Evolutionary conservation across 225 moss, liverwort and hornwort genomes (phyloP).

Genomic region (Marchantia polymorpha): DNA sequence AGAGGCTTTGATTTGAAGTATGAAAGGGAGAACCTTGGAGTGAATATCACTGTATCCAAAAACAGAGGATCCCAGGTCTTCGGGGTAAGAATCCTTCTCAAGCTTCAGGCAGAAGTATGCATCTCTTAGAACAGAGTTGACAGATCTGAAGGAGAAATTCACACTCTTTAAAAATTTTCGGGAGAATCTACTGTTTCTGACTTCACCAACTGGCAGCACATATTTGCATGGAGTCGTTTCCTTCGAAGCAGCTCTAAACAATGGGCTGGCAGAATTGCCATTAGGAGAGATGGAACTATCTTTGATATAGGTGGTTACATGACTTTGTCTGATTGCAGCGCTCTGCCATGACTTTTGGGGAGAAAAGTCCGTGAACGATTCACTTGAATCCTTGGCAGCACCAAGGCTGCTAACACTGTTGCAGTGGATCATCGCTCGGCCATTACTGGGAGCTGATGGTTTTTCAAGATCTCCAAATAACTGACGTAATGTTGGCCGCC

Average conservation of each 20-base stretch:
- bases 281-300: neutral
- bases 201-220: neutral
- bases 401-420: neutral
- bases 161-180: constrained; percentile 23
- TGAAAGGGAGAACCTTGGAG: constrained; percentile 75
- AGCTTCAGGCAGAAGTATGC: constrained; percentile 78
- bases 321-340: neutral
- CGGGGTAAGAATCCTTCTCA: constrained; percentile 68
- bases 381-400: neutral
- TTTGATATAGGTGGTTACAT: neutral
- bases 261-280: neutral
- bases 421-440: neutral
- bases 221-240: neutral
- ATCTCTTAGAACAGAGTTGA: constrained; percentile 77
- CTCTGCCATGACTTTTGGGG: neutral
- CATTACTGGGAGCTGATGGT: constrained; percentile 12
- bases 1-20: constrained; percentile 69
- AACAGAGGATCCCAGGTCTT: constrained; percentile 84
- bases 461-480: constrained; percentile 28
- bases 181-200: neutral
- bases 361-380: neutral
- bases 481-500: constrained; percentile 15
- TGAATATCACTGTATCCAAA: constrained; percentile 88
- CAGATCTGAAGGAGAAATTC: constrained; percentile 65
- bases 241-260: neutral